Evolutionary conservation across 805 yeast species (phyloP), one percentile per base, ranked within the genome.

Genomic region (Hanseniaspora jakobsenii): DNA sequence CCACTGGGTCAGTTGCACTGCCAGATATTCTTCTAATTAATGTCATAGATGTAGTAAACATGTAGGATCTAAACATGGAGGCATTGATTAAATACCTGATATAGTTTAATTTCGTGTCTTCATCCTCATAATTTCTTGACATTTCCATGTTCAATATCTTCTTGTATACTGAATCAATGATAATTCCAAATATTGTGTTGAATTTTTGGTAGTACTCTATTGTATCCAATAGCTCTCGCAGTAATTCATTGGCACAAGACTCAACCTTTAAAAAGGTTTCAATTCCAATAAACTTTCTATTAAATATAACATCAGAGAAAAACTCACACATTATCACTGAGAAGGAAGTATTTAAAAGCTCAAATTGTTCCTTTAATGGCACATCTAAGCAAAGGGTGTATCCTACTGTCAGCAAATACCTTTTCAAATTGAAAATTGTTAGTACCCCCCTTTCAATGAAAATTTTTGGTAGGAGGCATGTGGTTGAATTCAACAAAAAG

Each of bases 71-170:
- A 26, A 42, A 28, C 6, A 3, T 28, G 12, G 46, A 42, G 4
- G 46, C 39, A 42, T 22, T 42, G 6, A 30, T 28, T 21, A 42
- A 29, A 21, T 35, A 42, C n/a, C 34, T 42, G 13, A 42, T 4
- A 28, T 42, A 37, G 3, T 18, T 21, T 17, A 42, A 9, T 12
- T 17, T 35, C 8, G 17, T 37, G 18, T 28, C 8, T 13, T 42
- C 36, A 6, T 16, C 14, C 4, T 17, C 36, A 5, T 2, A 3
- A 14, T n/a, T 35, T 8, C 19, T 23, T 4, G 32, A 18, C 17
- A 27, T 34, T 14, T 29, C 32, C 21, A 34, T 42, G 22, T 31
- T 36, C n/a, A 29, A 16, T 6, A 42, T 3, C 8, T 28, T 10
- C 17, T 36, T 42, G 23, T 42, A 29, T 2, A 42, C 16, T 16